Evolutionary conservation across 176 grass and related monocot genomes (phyloP).

Genomic region (Elaeis guineensis): DNA sequence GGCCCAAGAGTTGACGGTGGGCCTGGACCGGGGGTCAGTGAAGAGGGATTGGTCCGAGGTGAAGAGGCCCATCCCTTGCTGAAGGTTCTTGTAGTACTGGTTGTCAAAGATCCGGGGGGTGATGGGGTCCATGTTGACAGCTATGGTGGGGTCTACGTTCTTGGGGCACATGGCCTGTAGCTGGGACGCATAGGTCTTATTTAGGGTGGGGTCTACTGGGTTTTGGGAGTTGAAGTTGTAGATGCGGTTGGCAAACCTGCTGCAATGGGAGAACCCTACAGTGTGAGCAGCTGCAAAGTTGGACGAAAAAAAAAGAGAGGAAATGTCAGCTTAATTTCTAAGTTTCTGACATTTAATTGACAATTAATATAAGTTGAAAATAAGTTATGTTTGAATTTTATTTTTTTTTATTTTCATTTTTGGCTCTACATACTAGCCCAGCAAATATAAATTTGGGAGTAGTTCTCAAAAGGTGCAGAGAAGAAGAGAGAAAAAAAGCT

Average conservation of each 20-base stretch:
- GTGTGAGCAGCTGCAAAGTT: constrained; percentile 57
- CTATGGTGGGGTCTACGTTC: constrained; percentile 63
- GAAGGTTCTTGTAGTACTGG: constrained; percentile 83
- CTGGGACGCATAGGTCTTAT: constrained; percentile 41
- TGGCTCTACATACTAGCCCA: too few species aligned
- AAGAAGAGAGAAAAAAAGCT: too few species aligned
- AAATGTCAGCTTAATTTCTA: too few species aligned
- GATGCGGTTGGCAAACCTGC: constrained; percentile 56
- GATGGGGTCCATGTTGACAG: constrained; percentile 51
- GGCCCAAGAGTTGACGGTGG: constrained; percentile 53
- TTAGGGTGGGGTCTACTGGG: constrained; percentile 52
- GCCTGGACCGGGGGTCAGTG: constrained; percentile 44
- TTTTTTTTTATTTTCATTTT: too few species aligned
- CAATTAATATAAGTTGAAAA: too few species aligned
- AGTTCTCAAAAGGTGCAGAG: too few species aligned
- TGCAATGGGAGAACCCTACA: constrained; percentile 79
- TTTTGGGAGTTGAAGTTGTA: constrained; percentile 12
- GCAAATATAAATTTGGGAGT: too few species aligned
- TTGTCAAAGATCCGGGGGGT: constrained; percentile 74
- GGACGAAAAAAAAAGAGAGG: too few species aligned
- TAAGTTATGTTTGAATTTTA: too few species aligned
- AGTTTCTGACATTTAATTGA: too few species aligned
- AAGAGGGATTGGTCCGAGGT: constrained; percentile 80
- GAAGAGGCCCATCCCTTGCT: constrained; percentile 56
- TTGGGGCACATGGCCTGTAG: constrained; percentile 65